Conservation (phyloP, 129 eudicot species). For the Centaurea solstitialis region DNA sequence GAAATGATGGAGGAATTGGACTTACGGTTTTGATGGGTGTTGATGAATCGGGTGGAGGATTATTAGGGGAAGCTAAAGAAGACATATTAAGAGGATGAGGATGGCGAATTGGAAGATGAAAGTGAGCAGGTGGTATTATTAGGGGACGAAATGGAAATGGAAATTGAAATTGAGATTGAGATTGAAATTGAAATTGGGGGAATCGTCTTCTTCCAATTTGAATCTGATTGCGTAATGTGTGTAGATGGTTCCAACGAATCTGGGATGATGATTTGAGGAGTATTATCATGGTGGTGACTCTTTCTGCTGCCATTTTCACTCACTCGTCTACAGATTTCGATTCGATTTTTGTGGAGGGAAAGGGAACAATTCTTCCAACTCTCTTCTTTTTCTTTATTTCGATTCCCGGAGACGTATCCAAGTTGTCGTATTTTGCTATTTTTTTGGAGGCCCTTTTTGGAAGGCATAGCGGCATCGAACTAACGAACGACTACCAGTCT, state of each 20-base stretch:
- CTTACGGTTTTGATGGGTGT: conserved; percentile 53
- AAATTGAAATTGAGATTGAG: conserved; percentile 7
- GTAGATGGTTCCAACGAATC: neutral
- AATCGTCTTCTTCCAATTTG: conserved; percentile 11
- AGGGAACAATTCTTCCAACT: neutral
- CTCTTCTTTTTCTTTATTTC: neutral
- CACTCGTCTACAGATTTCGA: neutral
- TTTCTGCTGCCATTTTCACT: conserved; percentile 12
- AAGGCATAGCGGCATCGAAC: too few relatives aligned
- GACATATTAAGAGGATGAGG: conserved; percentile 54
- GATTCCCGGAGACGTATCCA: too few relatives aligned
- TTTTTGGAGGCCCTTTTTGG: too few relatives aligned
- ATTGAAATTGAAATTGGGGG: conserved; percentile 20
- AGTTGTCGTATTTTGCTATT: too few relatives aligned
- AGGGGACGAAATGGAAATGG: conserved; percentile 10
- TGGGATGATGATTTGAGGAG: conserved; percentile 17
- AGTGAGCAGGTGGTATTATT: neutral
- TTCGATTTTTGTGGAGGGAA: conserved; percentile 28
- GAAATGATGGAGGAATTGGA: neutral
- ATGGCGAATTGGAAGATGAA: conserved; percentile 26
- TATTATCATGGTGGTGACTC: neutral
- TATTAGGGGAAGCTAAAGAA: conserved; percentile 32
- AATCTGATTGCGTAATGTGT: conserved; percentile 1
- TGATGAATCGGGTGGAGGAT: conserved; percentile 32
- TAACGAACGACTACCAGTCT: too few relatives aligned